Percentiles rank a stretch among this genome's conserved stretches.
Conservation (phyloP, 2,329 filamentous ascomycete genomes). For the Aspergillus brasiliensis region DNA sequence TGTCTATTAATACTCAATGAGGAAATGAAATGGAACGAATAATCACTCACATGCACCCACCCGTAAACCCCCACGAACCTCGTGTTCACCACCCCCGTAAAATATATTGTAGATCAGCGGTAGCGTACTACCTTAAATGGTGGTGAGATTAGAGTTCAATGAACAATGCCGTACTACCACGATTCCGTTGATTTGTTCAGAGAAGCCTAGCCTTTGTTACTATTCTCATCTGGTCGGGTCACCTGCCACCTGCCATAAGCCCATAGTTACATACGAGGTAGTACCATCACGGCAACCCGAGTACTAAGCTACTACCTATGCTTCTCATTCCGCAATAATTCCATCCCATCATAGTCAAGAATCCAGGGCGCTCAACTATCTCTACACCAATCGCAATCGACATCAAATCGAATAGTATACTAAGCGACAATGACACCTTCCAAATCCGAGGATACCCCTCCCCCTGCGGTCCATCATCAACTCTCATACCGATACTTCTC, state of each 20-base stretch:
- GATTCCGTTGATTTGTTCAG: neutral
- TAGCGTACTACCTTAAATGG: neutral
- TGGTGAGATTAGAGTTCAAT: neutral
- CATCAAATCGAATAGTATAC: neutral
- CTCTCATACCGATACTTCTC: slow-evolving; percentile 33
- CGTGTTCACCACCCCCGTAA: neutral
- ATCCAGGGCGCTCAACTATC: no score
- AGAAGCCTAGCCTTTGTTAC: neutral
- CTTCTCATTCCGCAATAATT: no score
- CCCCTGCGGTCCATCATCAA: neutral
- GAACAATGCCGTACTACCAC: neutral
- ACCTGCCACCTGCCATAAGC: neutral
- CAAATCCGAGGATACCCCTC: neutral
- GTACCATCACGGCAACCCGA: no score
- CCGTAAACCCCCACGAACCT: neutral
- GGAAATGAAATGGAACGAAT: neutral
- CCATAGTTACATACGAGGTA: neutral
- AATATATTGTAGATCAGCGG: neutral
- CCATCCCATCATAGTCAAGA: no score
- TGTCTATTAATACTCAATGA: neutral
- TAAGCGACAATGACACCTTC: neutral
- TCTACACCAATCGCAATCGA: no score
- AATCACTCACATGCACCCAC: neutral
- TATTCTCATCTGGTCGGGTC: neutral
- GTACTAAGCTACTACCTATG: no score